Base-by-base conservation (phyloP, 2,329 filamentous ascomycete species). In the Aspergillus sp. region DNA sequence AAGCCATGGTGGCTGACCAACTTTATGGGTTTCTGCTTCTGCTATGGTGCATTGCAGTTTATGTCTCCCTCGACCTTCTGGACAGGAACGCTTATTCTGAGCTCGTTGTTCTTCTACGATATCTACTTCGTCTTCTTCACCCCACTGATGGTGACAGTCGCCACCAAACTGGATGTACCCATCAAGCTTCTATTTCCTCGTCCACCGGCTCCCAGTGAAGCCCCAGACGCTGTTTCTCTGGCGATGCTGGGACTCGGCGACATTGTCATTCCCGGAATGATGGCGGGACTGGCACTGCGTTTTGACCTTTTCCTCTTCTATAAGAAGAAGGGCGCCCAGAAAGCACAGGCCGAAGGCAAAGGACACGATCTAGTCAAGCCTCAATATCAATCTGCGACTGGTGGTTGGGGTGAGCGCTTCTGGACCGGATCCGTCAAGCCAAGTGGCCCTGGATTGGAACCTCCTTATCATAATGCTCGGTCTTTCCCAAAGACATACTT, bases 171-270 rank as follows among this genome's bases (percentile, higher is more conserved):
- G 27, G 91, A 98, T 53, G 87, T 91, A 0, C 93, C 91, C 0
- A 93, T 96, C 64, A 97, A 96, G 64, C 79, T 98, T 6, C 77
- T 93, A 5, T 94, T 95, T 50, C 83, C 86, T 2, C 77, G 78
- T n/a, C 82, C 84, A 6, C 64, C 72, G 3, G 61, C 67, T 30
- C 64, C 73, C n/a, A 64, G 65, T 6, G 66, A 71, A n/a, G 69
- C 69, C 9, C 60, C 70, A 6, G 61, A 61, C 39, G 61, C 62
- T 5, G 57, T 65, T 33, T 64, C 72, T 27, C 59, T 77, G 53
- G 78, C 88, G 42, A 95, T 97, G 78, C 82, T 98, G 6, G 91
- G 91, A 0, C 76, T 97, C 0, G 91, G 91, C n/a, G 91, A 98
- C 60, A 87, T 98, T 45, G 87, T 95, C 1, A 75, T 98, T 4